Evolutionary conservation across 345 rosid genomes (phyloP), one percentile per base, ranked within the genome.

Genomic region (Salix koriyanagi): DNA sequence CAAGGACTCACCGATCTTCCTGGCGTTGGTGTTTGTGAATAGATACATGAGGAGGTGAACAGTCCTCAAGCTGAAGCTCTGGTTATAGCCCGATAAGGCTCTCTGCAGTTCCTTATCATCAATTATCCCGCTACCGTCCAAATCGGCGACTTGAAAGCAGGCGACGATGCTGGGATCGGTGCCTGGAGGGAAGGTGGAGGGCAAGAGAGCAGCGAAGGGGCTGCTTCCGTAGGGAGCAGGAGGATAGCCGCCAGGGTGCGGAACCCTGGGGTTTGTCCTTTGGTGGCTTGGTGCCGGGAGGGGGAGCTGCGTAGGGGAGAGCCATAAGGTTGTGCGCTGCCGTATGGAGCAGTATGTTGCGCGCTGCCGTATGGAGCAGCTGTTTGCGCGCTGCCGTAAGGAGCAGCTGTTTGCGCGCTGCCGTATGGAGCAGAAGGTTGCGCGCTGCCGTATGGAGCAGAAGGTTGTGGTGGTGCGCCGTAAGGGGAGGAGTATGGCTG

Each of bases 101-200:
- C 89, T 86, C 84, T 96, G 97, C 69, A 93, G 85, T 82, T 96
- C 99, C 74, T 86, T 91, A 46, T 96, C 99, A 67, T 96, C 98
- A 71, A 93, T 91, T 48, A 91, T 77, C 0, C 97, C 98, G 78
- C 99, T 96, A 12, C 92, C 86, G 77, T 96, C 99, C 82, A 81
- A 91, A 84, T 93, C 98, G 18, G 99, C 98, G 72, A 83, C 42
- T 76, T 90, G 94, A 70, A 93, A 95, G 77, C 94, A 87, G 41
- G 97, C 91, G 75, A 96, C 83, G 66, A 96, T 65, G 82, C 50
- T 88, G 32, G 99, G 94, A 82, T 93, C 97, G n/a, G 97, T 93
- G 6, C 93, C 97, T 12, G 96, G 96, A 23, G 96, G 91, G 77
- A 95, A 96, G 52, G 87, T 72, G 65, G 97, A 96, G 18, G 98